Evolutionary conservation across 2,329 filamentous ascomycete species (phyloP), one percentile per base, ranked within the genome.

Genomic region (Pezizomycotina sp.): DNA sequence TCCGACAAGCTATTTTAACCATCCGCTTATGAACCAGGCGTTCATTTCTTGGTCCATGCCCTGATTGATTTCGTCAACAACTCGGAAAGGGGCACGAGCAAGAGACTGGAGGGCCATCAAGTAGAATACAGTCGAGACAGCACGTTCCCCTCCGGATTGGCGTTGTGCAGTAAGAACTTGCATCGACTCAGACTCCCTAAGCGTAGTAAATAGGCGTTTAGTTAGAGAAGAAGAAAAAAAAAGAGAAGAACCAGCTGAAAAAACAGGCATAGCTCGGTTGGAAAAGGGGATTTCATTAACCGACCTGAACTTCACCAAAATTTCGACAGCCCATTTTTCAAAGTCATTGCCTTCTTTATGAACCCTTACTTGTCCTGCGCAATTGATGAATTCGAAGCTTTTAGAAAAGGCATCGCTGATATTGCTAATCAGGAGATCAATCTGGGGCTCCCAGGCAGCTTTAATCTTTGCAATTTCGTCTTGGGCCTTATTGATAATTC

Each of bases 11-110:
- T 54, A 98, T 93, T 53, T 93, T 83, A 6, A 98, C 89, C 78
- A 98, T 91, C 46, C 89, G 80, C 55, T 86, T 82, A 60, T 98
- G 89, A 10, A 98, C 84, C 71, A 93, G 91, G 50, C 89, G 79
- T 60, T 98, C 89, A 59, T 98, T 98, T 52, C 89, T 76, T 27
- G 86, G 89, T 98, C 89, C 89, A 98, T 98, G 48, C 89, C 89
- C 60, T 98, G 89, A 55, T 98, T 98, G 65, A 98, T 98, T 62
- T 98, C 89, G 59, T 98, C 89, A 41, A 98, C 89, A 31, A 98
- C 86, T 34, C 89, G 82, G 69, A 98, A 98, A 1, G 89, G 89
- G 3, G 84, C 83, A 52, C 83, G 78, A 10, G 89, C 86, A 52
- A 98, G 74, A 31, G 80, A 80, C 57, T 98, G 89, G 16, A 98